These are phyloP conservation scores for Gryganskiella cystojenkinii DNA, from an alignment of 192 early-diverging fungal species.

Conservation along the genomic window DNA sequence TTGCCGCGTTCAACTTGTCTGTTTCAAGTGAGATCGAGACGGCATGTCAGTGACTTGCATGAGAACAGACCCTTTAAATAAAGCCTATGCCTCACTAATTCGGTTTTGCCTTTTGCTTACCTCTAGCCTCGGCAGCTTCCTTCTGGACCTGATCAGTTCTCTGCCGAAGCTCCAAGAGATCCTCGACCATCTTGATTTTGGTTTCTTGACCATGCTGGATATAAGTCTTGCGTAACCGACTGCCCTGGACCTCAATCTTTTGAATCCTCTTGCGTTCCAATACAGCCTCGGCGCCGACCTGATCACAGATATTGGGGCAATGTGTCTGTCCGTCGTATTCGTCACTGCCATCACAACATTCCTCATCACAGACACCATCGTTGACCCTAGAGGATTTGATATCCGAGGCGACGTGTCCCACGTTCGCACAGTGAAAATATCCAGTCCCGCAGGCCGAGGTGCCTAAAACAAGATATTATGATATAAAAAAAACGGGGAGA, in stretches of 20 bases:
- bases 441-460: constrained; percentile 91
- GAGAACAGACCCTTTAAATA: background rate
- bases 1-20: constrained; percentile 19
- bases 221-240: constrained; percentile 23
- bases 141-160: constrained; percentile 21
- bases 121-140: constrained; percentile 33
- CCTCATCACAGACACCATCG: constrained; percentile 94
- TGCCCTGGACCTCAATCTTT: constrained; percentile 25
- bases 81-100: background rate
- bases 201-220: constrained; percentile 22
- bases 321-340: constrained; percentile 70
- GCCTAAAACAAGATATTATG: constrained; percentile 68
- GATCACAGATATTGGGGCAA: constrained; percentile 84
- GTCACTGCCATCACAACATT: constrained; percentile 97
- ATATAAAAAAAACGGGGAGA: background rate
- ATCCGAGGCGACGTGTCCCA: constrained; percentile 72
- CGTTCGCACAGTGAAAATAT: constrained; percentile 86
- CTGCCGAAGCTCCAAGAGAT: constrained; percentile 20
- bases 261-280: constrained; percentile 41
- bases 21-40: background rate
- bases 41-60: background rate
- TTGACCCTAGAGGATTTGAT: constrained; percentile 85
- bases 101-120: constrained; percentile 5
- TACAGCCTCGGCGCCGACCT: constrained; percentile 63
- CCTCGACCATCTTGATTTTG: constrained; percentile 5